Percentiles rank a stretch among this genome's conserved stretches.
Conservation (phyloP, 2,329 filamentous ascomycete genomes). For the Penicillium occitanis region DNA sequence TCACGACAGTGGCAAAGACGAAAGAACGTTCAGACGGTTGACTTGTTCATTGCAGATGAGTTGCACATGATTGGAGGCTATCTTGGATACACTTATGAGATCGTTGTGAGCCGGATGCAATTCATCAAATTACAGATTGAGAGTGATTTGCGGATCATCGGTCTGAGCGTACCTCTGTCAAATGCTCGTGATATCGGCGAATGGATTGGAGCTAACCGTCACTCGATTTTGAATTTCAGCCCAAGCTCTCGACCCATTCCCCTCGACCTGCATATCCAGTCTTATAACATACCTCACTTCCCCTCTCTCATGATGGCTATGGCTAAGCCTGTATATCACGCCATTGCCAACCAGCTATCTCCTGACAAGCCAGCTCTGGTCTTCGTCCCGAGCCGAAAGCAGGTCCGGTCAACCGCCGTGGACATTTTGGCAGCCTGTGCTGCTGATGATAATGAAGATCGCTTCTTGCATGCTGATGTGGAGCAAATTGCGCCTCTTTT, state of each 20-base stretch:
- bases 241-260: constrained; percentile 86
- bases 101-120: constrained; percentile 96
- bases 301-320: constrained; percentile 98
- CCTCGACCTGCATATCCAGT: constrained; percentile 90
- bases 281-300: constrained; percentile 93
- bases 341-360: constrained; percentile 77
- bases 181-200: constrained; percentile 94
- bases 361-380: constrained; percentile 85
- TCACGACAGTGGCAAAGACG: constrained; percentile 95
- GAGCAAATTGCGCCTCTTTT: constrained; percentile 81
- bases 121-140: constrained; percentile 89
- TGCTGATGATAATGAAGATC: constrained; percentile 86
- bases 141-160: constrained; percentile 80
- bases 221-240: constrained; percentile 98
- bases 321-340: constrained; percentile 89
- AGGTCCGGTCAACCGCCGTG: constrained; percentile 80
- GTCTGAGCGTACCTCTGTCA: constrained; percentile 84
- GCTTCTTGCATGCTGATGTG: constrained; percentile 82
- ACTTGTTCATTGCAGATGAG: constrained; percentile 92
- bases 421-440: constrained; percentile 86
- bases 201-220: constrained; percentile 97
- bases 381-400: constrained; percentile 91
- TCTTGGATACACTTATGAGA: constrained; percentile 87
- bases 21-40: constrained; percentile 89
- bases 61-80: constrained; percentile 88